Evolutionary conservation across 768 basidiomycete species (phyloP), one percentile per base, ranked within the genome.

Genomic region (Gloeopeniophorella convolvens): DNA sequence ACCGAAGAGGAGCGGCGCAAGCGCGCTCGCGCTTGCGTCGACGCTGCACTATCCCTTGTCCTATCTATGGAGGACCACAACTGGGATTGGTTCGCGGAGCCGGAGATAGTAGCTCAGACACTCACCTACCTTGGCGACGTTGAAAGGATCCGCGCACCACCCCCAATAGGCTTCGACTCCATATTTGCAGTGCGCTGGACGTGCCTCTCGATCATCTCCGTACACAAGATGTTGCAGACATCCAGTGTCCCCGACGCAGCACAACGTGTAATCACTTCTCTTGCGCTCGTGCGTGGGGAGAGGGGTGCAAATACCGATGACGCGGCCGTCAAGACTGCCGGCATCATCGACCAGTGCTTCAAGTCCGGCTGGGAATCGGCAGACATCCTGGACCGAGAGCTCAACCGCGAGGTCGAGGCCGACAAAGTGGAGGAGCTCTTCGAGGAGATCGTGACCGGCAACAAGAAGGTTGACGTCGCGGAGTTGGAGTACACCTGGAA

Each of bases 151-250:
- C 26, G 24, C 16, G n/a, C n/a, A 5, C 13, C 24, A 32, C 23
- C 49, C 13, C 16, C 5, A 11, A 5, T 16, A 2, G 43, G 30
- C 34, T 51, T 37, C 20, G 42, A 45, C 21, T n/a, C 28, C 34
- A 34, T 31, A 13, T 51, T 51, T 16, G 36, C 42, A 9, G 35
- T 27, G 13, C 42, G 43, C 31, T 51, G 50, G 50, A 45, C 30
- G 36, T 51, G 50, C 36, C 44, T 51, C 42, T 27, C 50, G 7
- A 11, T 51, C 42, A 15, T 45, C 24, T 20, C 50, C n/a, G 39
- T 32, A 8, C 50, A 30, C 35, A 45, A 44, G 35, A 36, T 39
- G 35, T 24, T 45, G 11, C 26, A 36, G 3, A 20, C 23, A 11
- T 11, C 13, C 3, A n/a, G 3, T 18, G 43, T 51, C 15, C 30